phyloP scores from a whole-genome alignment of 805 yeast genomes.

The Cyberlindnera petersonii region DNA sequence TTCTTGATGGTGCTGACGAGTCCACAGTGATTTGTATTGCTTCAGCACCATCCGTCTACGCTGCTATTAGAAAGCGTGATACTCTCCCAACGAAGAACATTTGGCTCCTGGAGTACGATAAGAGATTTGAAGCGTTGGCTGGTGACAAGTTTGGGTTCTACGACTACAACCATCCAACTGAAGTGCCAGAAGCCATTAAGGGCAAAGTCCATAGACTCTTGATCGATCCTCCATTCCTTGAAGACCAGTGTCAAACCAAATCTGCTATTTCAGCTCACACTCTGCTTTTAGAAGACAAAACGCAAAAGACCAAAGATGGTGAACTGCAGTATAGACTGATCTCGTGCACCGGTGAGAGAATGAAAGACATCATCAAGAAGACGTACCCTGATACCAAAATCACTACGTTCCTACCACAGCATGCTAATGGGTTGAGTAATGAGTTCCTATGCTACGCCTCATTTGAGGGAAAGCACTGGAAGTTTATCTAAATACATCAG shows the following conservation, averaged over 20 bases:
- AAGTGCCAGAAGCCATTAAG: conserved; percentile 51
- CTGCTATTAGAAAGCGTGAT: conserved; percentile 62
- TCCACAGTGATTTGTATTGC: conserved; percentile 70
- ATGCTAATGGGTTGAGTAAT: conserved; percentile 79
- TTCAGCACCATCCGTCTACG: conserved; percentile 90
- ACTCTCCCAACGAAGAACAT: conserved; percentile 64
- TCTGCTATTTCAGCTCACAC: conserved; percentile 59
- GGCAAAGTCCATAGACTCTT: conserved; percentile 67
- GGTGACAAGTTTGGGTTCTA: conserved; percentile 69
- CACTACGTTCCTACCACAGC: conserved; percentile 74
- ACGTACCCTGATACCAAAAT: conserved; percentile 61
- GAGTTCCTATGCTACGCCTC: conserved; percentile 85
- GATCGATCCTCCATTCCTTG: conserved; percentile 87
- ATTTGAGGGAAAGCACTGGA: conserved; percentile 69
- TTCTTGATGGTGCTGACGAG: conserved; percentile 71
- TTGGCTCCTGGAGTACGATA: conserved; percentile 75
- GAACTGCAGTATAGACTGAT: conserved; percentile 46
- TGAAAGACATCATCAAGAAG: conserved; percentile 56
- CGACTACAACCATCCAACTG: conserved; percentile 69
- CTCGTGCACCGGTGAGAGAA: conserved; percentile 89
- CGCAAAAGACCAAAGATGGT: conserved; percentile 37
- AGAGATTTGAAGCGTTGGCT: conserved; percentile 68
- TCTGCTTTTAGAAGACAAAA: conserved; percentile 42
- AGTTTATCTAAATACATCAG: too few species aligned
- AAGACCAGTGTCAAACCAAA: conserved; percentile 75